These are phyloP conservation scores for Coffea eugenioides DNA, from an alignment of 257 asterid genomes.

Conservation along the genomic window DNA sequence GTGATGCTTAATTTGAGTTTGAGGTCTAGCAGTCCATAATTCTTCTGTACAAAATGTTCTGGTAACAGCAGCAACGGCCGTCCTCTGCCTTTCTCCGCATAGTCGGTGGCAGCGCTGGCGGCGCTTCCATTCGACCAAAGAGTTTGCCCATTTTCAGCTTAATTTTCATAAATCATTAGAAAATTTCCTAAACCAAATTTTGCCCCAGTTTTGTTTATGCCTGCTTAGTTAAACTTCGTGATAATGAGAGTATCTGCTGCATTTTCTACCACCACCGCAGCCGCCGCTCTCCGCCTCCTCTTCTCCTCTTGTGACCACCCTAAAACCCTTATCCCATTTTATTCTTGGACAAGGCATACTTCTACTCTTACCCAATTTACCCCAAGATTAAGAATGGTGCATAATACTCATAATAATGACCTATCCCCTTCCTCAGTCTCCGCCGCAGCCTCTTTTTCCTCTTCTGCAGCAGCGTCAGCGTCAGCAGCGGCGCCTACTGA, in stretches of 20 bases:
- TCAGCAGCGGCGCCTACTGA: slow-evolving; percentile 26
- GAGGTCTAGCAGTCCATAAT: not conserved
- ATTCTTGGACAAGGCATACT: slow-evolving; percentile 19
- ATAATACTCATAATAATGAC: not conserved
- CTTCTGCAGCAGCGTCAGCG: not conserved
- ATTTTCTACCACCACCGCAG: slow-evolving; percentile 10
- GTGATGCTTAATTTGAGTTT: not conserved
- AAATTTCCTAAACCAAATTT: too few species aligned
- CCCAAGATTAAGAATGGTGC: slow-evolving; percentile 27
- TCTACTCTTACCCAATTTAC: slow-evolving; percentile 5
- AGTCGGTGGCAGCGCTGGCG: not conserved
- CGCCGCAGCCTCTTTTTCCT: not conserved
- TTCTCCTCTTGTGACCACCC: slow-evolving; percentile 26
- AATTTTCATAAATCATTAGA: too few species aligned
- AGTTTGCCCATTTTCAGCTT: too few species aligned
- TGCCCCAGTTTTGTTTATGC: not conserved
- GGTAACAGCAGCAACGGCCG: too few species aligned
- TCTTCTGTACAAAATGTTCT: too few species aligned
- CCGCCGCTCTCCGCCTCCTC: slow-evolving; percentile 25
- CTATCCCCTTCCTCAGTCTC: not conserved
- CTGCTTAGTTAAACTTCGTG: slow-evolving; percentile 7
- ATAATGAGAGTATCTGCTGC: slow-evolving; percentile 16
- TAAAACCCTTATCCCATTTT: slow-evolving; percentile 21
- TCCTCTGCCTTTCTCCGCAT: too few species aligned
- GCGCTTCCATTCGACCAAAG: not conserved